Base-by-base conservation (phyloP, 176 grass and related monocot species). In the Pharus latifolius region DNA sequence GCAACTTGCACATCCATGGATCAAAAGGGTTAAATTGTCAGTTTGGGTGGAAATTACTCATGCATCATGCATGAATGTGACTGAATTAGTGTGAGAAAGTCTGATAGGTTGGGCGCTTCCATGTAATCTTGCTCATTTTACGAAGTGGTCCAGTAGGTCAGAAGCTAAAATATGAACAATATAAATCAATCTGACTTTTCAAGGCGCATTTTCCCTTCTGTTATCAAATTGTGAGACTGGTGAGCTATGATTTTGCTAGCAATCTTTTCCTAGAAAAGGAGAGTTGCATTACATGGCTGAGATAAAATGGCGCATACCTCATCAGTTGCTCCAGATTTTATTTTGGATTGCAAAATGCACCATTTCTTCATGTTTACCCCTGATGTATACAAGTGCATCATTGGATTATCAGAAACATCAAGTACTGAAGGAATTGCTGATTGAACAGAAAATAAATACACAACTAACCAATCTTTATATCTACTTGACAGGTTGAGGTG, bases 281-380 rank as follows among this genome's bases (percentile, higher is more conserved):
- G 20, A 13, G 10, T 4, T 34, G 22, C 28, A 59, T 52, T 77
- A 58, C 41, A 63, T 72, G 28, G 44, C 20, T 48, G 40, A 56
- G 55, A 76, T 64, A 53, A 52, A 19, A 19, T 74, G 7, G 42
- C 43, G 10, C 62, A 34, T 82, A 93, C 94, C 87, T 98, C 86
- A 15, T 92, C 86, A 34, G 78, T 90, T 69, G 87, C 94, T 81
- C 94, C 94, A 75, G 94, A 98, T 71, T 87, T 98, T 80, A 98
- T 98, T 88, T 80, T 98, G 18, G 94, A 98, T 54, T 98, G 94
- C 73, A 98, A 32, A 81, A 98, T 98, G 75, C 94, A 98, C 94
- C 94, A 85, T 83, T 93, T 98, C 81, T 89, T 93, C 83, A 98
- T 90, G 78, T 91, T 79, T 76, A 98, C 78, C 50, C 94, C 94